Percentiles rank a stretch among this genome's conserved stretches.
phyloP scores from a whole-genome alignment of 75 land plant species.

The Pinus tabuliformis region DNA sequence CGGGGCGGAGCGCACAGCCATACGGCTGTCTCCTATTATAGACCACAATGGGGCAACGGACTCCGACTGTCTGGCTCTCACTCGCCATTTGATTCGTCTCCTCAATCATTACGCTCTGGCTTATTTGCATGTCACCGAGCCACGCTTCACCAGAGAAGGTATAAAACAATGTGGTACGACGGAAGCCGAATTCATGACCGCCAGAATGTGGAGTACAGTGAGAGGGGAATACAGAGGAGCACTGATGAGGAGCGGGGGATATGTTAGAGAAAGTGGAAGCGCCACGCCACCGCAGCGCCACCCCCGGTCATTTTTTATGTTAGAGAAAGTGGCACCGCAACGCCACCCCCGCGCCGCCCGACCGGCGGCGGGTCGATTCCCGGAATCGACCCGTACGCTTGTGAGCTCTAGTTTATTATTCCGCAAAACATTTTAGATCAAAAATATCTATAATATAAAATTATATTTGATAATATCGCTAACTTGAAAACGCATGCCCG shows the following conservation, averaged over 20 bases:
- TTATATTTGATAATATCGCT: no score
- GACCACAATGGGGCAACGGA: slow-evolving; percentile 76
- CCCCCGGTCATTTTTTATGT: no score
- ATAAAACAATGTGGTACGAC: slow-evolving; percentile 27
- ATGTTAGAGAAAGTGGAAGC: slow-evolving; percentile 59
- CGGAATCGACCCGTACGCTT: no score
- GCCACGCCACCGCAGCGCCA: no score
- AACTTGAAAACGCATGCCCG: no score
- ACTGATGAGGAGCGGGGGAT: slow-evolving; percentile 68
- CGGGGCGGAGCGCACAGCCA: slow-evolving; percentile 51
- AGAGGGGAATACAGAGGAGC: slow-evolving; percentile 45
- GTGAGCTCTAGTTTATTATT: no score
- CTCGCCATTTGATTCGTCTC: slow-evolving; percentile 35
- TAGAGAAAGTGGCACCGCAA: no score
- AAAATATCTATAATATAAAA: no score
- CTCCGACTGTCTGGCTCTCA: slow-evolving; percentile 52
- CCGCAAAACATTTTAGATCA: no score
- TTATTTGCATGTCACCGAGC: slow-evolving; percentile 79
- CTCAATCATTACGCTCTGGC: slow-evolving; percentile 49
- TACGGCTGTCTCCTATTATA: slow-evolving; percentile 73
- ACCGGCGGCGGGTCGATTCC: no score
- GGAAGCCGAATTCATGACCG: slow-evolving; percentile 19
- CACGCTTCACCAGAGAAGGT: slow-evolving; percentile 59
- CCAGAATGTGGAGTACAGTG: slow-evolving; percentile 18
- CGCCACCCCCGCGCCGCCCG: no score